Conservation (phyloP, 1,284 basidiomycete species). For the Peniophora sp. region DNA sequence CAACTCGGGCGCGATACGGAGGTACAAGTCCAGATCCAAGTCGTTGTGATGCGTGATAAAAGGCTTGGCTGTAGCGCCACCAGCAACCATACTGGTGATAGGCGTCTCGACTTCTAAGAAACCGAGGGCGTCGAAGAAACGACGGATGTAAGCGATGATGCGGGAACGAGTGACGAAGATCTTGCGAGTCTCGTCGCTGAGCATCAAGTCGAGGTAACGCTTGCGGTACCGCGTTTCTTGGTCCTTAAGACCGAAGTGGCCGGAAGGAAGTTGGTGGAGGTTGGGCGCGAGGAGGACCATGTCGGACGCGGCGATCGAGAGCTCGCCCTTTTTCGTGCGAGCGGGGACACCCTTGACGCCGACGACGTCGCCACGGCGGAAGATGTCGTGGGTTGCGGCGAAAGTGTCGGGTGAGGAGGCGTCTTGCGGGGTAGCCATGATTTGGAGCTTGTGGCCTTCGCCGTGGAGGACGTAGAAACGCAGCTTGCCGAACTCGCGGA, state of each 20-base stretch:
- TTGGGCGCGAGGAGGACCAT: conserved; percentile 93
- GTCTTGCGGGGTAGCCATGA: conserved; percentile 88
- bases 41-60: conserved; percentile 99
- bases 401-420: conserved; percentile 67
- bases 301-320: conserved; percentile 80
- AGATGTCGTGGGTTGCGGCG: conserved; percentile 70
- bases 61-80: conserved; percentile 97
- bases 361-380: conserved; percentile 94
- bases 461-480: conserved; percentile 93
- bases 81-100: conserved; percentile 96
- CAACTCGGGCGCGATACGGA: conserved; percentile 95
- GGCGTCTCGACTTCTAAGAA: conserved; percentile 99
- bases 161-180: conserved; percentile 87
- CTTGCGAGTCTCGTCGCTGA: conserved; percentile 86
- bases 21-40: conserved; percentile 94
- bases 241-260: conserved; percentile 90
- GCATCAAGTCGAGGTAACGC: conserved; percentile 97
- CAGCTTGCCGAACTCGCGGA: conserved; percentile 83
- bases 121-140: conserved; percentile 85
- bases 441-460: conserved; percentile 92
- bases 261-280: conserved; percentile 90
- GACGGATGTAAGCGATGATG: conserved; percentile 88
- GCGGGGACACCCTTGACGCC: conserved; percentile 87
- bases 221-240: conserved; percentile 97
- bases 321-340: conserved; percentile 94